Evolutionary conservation across 108 stramenopile species (phyloP).

Genomic region (Discostella stelligeroides): DNA sequence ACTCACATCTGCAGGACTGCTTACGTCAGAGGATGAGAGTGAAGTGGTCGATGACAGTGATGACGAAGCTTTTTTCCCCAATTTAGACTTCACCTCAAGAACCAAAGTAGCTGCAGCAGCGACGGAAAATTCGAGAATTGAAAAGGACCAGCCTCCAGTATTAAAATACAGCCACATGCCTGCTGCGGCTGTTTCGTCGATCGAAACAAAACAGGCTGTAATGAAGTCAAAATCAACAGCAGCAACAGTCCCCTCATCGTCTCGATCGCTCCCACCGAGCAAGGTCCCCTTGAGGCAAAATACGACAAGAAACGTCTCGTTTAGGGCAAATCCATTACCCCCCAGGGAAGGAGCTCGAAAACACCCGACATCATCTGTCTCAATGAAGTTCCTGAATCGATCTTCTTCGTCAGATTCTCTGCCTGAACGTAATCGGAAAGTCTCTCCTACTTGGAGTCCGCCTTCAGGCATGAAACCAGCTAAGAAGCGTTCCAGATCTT

Average conservation of each 20-base stretch:
- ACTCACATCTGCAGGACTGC: not conserved
- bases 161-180: not conserved
- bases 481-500: slow-evolving; percentile 24
- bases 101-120: not conserved
- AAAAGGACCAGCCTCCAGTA: slow-evolving; percentile 1
- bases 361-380: not conserved
- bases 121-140: not conserved
- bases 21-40: slow-evolving; percentile 14
- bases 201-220: not conserved
- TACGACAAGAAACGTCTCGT: too few species aligned
- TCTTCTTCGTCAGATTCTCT: not conserved
- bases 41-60: not conserved
- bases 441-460: slow-evolving; percentile 16
- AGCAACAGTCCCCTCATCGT: too few species aligned
- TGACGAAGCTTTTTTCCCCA: slow-evolving; percentile 6
- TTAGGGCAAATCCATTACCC: not conserved
- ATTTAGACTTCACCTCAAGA: not conserved
- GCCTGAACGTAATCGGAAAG: not conserved
- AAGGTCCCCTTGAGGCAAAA: too few species aligned
- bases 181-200: not conserved
- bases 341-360: not conserved
- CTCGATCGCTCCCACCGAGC: too few species aligned
- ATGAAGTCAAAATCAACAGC: not conserved
- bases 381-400: slow-evolving; percentile 11
- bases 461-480: slow-evolving; percentile 30